These are phyloP conservation scores for Leucocoprinus sp. DNA, from an alignment of 768 basidiomycete genomes.

Conservation along the genomic window DNA sequence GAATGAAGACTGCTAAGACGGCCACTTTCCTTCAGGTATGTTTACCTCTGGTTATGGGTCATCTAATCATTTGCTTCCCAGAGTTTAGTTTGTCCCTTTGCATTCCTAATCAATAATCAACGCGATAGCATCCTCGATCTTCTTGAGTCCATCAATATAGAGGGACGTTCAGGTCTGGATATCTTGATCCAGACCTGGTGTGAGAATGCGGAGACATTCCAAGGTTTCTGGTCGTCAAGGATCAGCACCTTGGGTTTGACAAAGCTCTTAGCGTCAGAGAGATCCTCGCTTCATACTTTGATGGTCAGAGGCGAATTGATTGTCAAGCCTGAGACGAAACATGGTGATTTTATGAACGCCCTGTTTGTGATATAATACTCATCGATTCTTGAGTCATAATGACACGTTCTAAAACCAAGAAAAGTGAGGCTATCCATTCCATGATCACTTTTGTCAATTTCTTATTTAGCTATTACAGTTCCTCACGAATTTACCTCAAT, in stretches of 20 bases:
- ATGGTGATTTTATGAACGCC: constrained; percentile 48
- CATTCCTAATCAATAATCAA: constrained; percentile 86
- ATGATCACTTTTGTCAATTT: constrained; percentile 8
- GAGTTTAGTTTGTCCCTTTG: constrained; percentile 89
- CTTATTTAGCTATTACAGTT: constrained; percentile 32
- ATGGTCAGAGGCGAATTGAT: constrained; percentile 90
- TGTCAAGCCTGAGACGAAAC: constrained; percentile 67
- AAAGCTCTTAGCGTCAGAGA: constrained; percentile 58
- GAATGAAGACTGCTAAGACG: constrained; percentile 81
- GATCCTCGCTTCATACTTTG: constrained; percentile 59
- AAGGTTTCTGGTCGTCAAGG: constrained; percentile 88
- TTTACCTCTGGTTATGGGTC: not conserved
- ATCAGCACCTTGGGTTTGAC: constrained; percentile 79
- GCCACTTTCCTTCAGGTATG: constrained; percentile 84
- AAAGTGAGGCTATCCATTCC: constrained; percentile 44
- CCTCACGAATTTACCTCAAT: constrained; percentile 84
- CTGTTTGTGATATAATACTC: constrained; percentile 17
- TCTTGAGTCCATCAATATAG: constrained; percentile 57
- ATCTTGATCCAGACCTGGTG: constrained; percentile 90
- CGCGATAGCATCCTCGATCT: constrained; percentile 71
- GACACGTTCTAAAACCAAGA: constrained; percentile 87
- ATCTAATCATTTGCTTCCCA: constrained; percentile 20
- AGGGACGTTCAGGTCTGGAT: constrained; percentile 64
- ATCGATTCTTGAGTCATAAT: constrained; percentile 70
- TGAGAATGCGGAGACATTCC: constrained; percentile 90